Evolutionary conservation across 176 grass and related monocot species (phyloP).

Genomic region (Oryza punctata): DNA sequence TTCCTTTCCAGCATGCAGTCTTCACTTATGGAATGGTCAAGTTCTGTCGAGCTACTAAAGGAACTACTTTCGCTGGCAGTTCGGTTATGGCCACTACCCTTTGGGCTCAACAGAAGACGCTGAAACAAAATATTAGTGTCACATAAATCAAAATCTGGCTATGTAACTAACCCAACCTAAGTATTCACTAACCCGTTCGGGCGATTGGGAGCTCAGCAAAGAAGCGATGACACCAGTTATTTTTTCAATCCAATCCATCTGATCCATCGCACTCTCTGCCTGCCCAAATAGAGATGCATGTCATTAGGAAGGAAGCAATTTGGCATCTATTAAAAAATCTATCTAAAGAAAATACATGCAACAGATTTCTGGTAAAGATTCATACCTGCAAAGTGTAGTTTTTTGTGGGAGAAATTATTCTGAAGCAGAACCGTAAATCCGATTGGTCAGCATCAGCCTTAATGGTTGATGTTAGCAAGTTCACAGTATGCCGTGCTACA

Average conservation of each 20-base stretch:
- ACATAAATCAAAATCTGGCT: conserved; percentile 41
- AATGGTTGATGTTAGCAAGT: conserved; percentile 96
- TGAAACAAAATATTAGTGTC: conserved; percentile 58
- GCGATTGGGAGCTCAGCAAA: conserved; percentile 93
- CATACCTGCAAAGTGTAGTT: conserved; percentile 97
- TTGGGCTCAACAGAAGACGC: conserved; percentile 70
- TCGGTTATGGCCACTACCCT: conserved; percentile 66
- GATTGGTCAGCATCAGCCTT: conserved; percentile 96
- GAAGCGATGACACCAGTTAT: conserved; percentile 98
- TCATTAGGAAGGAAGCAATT: conserved; percentile 38
- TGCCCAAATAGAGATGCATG: conserved; percentile 43
- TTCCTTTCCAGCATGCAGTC: conserved; percentile 77
- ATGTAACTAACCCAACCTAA: conserved; percentile 25
- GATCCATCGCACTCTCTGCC: conserved; percentile 98
- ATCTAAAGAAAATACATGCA: background rate
- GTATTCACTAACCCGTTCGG: conserved; percentile 70
- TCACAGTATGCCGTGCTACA: conserved; percentile 96
- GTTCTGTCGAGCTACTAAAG: conserved; percentile 85
- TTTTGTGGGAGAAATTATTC: conserved; percentile 97
- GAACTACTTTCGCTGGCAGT: conserved; percentile 80
- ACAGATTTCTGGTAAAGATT: conserved; percentile 5
- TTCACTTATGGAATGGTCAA: conserved; percentile 75
- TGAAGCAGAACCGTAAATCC: conserved; percentile 92
- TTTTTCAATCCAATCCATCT: conserved; percentile 99
- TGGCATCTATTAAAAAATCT: conserved; percentile 32